Evolutionary conservation across 768 basidiomycete species (phyloP), one percentile per base, ranked within the genome.

Genomic region (Tephrocybe sp.): DNA sequence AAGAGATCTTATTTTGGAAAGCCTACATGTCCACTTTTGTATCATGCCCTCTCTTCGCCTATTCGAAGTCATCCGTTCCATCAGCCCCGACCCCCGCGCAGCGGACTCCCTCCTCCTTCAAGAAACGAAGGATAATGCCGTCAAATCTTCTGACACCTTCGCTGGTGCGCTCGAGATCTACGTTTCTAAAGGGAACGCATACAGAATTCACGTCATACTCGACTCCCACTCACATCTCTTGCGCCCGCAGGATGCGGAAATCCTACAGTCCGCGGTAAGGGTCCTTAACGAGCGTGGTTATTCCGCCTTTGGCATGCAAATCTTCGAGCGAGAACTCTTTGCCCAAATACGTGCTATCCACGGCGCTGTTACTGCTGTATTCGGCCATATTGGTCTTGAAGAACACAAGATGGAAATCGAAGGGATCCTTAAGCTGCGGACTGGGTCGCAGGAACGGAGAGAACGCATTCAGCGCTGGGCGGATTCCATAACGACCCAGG

Each of bases 121-220:
- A 0, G 59, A 70, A 25, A 53, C 79, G 0, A 47, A 63, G 45
- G 60, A 69, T 1, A 66, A 75, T 12, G 82, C 82, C 0, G 69
- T 75, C 10, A 62, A 67, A 49, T 74, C 76, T 6, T 69, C 79
- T 0, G 80, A 83, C 16, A 76, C 76, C 12, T 68, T 83, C 25
- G 72, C 70, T 1, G 76, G 77, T 0, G 80, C 84, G 0, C 70
- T 88, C 10, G 74, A 77, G 3, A 80, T 86, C 50, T 62, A 77
- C 57, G 61, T 74, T 3, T 33, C 60, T 3, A 70, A 74, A 34
- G 57, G 62, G 56, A 57, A 76, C 27, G 51, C 64, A 5, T 58
- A 63, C 0, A 57, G 56, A 23, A 63, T 85, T 53, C 41, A 68
- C 34, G 29, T 49, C 0, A 71, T 84, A 9, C 75, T 86, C 42